Evolutionary conservation across 257 asterid genomes (phyloP).

Genomic region (Nicotiana benthamiana): DNA sequence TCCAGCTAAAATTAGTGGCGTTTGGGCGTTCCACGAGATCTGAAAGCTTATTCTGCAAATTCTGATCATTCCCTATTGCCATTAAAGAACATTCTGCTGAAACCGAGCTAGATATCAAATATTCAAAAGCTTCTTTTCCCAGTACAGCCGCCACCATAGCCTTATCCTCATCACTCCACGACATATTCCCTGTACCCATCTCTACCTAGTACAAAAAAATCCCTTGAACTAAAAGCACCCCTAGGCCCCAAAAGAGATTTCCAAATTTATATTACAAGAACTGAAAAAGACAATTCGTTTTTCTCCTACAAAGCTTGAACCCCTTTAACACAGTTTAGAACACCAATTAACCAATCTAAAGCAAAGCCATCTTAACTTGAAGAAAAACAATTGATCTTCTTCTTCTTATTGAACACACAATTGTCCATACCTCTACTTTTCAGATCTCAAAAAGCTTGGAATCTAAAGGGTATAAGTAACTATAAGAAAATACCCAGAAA

Average conservation of each 20-base stretch:
- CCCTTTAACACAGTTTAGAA: slow-evolving; percentile 17
- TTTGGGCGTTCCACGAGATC: slow-evolving; percentile 84
- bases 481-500: slow-evolving; percentile 21
- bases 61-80: slow-evolving; percentile 75
- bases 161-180: slow-evolving; percentile 73
- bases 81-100: slow-evolving; percentile 69
- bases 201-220: slow-evolving; percentile 11
- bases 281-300: not conserved
- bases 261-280: slow-evolving; percentile 8
- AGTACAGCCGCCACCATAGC: slow-evolving; percentile 70
- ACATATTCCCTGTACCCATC: slow-evolving; percentile 48
- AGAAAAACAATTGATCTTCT: slow-evolving; percentile 1
- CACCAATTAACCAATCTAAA: slow-evolving; percentile 14
- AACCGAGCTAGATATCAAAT: slow-evolving; percentile 66
- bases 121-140: slow-evolving; percentile 81
- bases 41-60: slow-evolving; percentile 80
- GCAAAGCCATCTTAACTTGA: slow-evolving; percentile 12
- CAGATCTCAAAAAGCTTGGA: slow-evolving; percentile 57
- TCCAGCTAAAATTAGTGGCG: slow-evolving; percentile 63
- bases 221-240: slow-evolving; percentile 5
- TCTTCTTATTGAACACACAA: slow-evolving; percentile 6
- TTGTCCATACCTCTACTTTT: slow-evolving; percentile 15
- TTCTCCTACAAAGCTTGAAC: slow-evolving; percentile 16
- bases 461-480: slow-evolving; percentile 19
- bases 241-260: slow-evolving; percentile 9